Evolutionary conservation across 345 rosid genomes (phyloP).

Genomic region (Jatropha curcas): DNA sequence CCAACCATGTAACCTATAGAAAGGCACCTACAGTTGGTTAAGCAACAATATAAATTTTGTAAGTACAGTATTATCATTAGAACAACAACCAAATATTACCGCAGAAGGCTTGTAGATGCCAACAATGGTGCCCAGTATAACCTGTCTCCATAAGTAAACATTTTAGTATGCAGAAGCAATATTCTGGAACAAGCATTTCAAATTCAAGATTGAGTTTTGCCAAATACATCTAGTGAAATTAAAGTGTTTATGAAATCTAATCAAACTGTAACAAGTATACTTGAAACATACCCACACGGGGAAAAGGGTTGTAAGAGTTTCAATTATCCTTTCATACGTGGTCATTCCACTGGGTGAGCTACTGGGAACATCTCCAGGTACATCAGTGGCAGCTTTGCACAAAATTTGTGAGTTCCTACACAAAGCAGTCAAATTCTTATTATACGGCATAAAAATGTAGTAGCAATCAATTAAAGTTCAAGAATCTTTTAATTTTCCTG

Average conservation of each 20-base stretch:
- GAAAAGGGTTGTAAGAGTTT: conserved; percentile 84
- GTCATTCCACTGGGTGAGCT: conserved; percentile 51
- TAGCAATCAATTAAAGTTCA: neutral
- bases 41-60: conserved; percentile 12
- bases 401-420: conserved; percentile 42
- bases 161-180: neutral
- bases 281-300: conserved; percentile 72
- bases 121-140: conserved; percentile 78
- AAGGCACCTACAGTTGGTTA: conserved; percentile 14
- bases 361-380: conserved; percentile 59
- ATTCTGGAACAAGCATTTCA: neutral
- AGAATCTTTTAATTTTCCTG: neutral
- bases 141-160: conserved; percentile 48
- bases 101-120: conserved; percentile 92
- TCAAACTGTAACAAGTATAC: neutral
- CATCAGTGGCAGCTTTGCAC: conserved; percentile 69
- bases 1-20: conserved; percentile 85
- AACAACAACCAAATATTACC: conserved; percentile 40
- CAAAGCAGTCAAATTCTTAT: conserved; percentile 16
- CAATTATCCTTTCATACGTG: conserved; percentile 75
- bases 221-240: neutral
- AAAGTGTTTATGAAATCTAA: neutral
- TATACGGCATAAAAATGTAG: neutral
- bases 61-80: conserved; percentile 11
- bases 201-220: neutral